These are phyloP conservation scores for Leccinum olivaceopallidum DNA, from an alignment of 768 basidiomycete species.

Conservation along the genomic window DNA sequence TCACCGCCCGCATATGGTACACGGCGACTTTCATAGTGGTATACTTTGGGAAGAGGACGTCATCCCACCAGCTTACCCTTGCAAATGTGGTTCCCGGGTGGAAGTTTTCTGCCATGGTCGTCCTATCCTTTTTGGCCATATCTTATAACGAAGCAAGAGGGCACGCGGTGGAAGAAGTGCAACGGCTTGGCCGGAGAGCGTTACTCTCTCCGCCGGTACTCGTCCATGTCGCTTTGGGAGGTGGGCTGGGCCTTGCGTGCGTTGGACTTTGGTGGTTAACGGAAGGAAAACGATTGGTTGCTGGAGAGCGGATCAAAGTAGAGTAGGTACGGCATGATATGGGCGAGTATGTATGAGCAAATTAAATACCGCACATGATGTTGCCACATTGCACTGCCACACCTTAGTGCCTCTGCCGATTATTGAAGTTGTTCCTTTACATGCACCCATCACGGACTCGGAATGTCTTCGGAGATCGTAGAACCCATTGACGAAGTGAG, in stretches of 20 bases:
- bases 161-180: slow-evolving; percentile 16
- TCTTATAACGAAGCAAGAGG: slow-evolving; percentile 19
- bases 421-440: background rate
- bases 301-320: slow-evolving; percentile 20
- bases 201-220: slow-evolving; percentile 25
- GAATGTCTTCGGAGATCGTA: slow-evolving; percentile 29
- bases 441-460: slow-evolving; percentile 8
- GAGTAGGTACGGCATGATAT: slow-evolving; percentile 15
- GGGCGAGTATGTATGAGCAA: background rate
- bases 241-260: slow-evolving; percentile 27
- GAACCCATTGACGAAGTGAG: slow-evolving; percentile 36
- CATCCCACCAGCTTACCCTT: slow-evolving; percentile 15
- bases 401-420: background rate
- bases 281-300: slow-evolving; percentile 24
- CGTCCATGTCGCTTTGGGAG: slow-evolving; percentile 28
- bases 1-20: slow-evolving; percentile 63
- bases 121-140: slow-evolving; percentile 27
- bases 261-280: slow-evolving; percentile 33
- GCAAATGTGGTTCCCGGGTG: slow-evolving; percentile 24
- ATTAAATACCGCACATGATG: too few species aligned
- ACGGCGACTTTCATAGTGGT: slow-evolving; percentile 47
- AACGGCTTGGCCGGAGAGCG: slow-evolving; percentile 17
- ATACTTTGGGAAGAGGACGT: slow-evolving; percentile 43
- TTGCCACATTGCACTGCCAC: slow-evolving; percentile 17
- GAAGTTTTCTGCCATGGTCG: slow-evolving; percentile 26